phyloP scores from a whole-genome alignment of 169 alveolate genomes.

The Blepharisma undulans region DNA sequence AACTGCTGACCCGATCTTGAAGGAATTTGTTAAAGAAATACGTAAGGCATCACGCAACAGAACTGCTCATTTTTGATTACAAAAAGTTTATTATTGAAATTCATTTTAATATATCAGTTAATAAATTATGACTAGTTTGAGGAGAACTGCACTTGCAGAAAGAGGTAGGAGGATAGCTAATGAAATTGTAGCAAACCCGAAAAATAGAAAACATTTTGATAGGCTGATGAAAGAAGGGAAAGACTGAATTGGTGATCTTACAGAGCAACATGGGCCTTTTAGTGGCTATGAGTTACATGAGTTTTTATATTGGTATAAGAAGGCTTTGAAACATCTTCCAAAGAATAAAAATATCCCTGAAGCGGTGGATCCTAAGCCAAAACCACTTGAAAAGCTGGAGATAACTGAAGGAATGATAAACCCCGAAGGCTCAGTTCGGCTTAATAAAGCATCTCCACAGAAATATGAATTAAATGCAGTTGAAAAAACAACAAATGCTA shows the following conservation, averaged over 20 bases:
- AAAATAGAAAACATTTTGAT: background rate
- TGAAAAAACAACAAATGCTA: slow-evolving; percentile 11
- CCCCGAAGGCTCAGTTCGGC: background rate
- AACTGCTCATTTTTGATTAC: background rate
- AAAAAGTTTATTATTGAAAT: background rate
- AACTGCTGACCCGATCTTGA: background rate
- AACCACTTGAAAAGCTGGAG: background rate
- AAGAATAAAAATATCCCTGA: slow-evolving; percentile 24
- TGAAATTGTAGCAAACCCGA: background rate
- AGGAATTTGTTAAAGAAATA: slow-evolving; percentile 15
- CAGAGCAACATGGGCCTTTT: slow-evolving; percentile 4
- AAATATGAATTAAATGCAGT: background rate
- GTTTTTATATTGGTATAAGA: background rate
- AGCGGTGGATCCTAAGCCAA: slow-evolving; percentile 16
- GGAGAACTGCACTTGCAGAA: background rate
- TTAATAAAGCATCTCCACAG: background rate
- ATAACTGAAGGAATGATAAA: background rate
- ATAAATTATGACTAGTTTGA: background rate
- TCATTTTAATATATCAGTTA: background rate
- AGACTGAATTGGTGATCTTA: slow-evolving; percentile 17
- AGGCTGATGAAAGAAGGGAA: slow-evolving; percentile 16
- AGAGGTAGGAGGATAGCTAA: slow-evolving; percentile 12
- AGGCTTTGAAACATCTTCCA: background rate
- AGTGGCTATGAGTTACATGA: slow-evolving; percentile 31
- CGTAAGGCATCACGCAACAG: slow-evolving; percentile 19